Base-by-base conservation (phyloP, 2,329 filamentous ascomycete genomes). In the Talaromyces sp. region DNA sequence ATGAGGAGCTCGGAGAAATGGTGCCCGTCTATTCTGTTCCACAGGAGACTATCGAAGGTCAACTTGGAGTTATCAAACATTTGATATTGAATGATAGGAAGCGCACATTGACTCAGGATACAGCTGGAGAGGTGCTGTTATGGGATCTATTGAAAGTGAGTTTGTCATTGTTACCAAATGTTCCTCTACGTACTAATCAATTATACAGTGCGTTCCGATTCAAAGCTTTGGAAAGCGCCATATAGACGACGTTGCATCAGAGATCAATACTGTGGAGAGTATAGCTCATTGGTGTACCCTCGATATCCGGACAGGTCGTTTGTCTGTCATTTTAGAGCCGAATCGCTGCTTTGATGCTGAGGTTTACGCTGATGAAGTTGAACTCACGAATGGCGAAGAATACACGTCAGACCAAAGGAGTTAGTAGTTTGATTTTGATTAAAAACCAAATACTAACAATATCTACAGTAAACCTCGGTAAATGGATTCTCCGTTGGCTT, bases 261-360 rank as follows among this genome's bases (percentile, higher is more conserved):
- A 93, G 72, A 86, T 97, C 63, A 97, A 97, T 73, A 97, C 92
- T 0, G 85, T 87, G 14, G 93, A 97, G 74, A 93, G 89, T 37
- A 92, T 98, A 45, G 90, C 94, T 4, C 94, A 96, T 62, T 99
- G 95, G 95, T 99, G 95, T 75, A 92, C 92, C 1, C 90, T 98
- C 62, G 93, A 99, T 73, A 93, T 94, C 22, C 90, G 94, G 70
- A 98, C 94, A 4, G 95, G 95, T 41, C 92, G 91, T 68, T 82
- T 99, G 63, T 94, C 93, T 2, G 94, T 97, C 3, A 89, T 96
- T 19, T 79, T 99, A 19, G 95, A 99, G 74, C 92, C 93, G 47
- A 96, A 95, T 73, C 96, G 96, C 70, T 97, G 93, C 75, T 99
- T 99, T 71, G 95, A 99, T 78, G 95, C 93, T 16, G 95, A 99